phyloP scores from a whole-genome alignment of 768 basidiomycete genomes.

The Rhizopogon roseolus region DNA sequence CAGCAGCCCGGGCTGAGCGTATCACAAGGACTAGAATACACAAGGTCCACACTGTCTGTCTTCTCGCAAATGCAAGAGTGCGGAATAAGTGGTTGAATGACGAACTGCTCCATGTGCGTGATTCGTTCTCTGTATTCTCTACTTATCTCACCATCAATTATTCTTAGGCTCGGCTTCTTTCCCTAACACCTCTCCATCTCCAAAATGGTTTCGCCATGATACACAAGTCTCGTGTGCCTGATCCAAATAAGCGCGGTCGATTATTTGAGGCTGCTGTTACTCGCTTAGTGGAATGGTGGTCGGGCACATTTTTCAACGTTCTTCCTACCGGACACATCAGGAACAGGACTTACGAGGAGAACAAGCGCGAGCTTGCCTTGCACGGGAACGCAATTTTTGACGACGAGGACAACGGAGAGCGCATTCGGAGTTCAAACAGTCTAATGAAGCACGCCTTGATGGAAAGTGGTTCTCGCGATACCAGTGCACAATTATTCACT shows the following conservation, averaged over 20 bases:
- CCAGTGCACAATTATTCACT: slow-evolving; percentile 88
- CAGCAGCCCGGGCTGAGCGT: slow-evolving; percentile 60
- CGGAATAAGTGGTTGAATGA: slow-evolving; percentile 88
- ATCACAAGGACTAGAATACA: slow-evolving; percentile 74
- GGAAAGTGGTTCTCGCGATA: slow-evolving; percentile 76
- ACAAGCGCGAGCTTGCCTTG: slow-evolving; percentile 38
- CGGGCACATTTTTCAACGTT: slow-evolving; percentile 61
- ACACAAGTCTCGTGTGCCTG: slow-evolving; percentile 76
- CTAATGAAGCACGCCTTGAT: slow-evolving; percentile 91
- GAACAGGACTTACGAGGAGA: slow-evolving; percentile 73
- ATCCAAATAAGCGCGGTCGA: slow-evolving; percentile 74
- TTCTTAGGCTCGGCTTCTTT: slow-evolving; percentile 79
- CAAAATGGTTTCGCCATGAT: slow-evolving; percentile 81
- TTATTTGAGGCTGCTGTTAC: slow-evolving; percentile 81
- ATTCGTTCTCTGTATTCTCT: background rate
- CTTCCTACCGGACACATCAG: slow-evolving; percentile 61
- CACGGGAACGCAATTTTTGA: slow-evolving; percentile 28
- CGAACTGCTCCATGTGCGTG: slow-evolving; percentile 70
- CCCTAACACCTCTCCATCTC: slow-evolving; percentile 73
- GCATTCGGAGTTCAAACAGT: slow-evolving; percentile 73
- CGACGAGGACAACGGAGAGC: slow-evolving; percentile 49
- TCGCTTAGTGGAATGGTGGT: slow-evolving; percentile 84
- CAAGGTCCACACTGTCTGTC: slow-evolving; percentile 82
- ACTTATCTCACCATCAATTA: slow-evolving; percentile 6
- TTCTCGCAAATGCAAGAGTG: slow-evolving; percentile 67